Conservation (phyloP, 2,329 filamentous ascomycete genomes). For the Aureobasidium subglaciale region DNA sequence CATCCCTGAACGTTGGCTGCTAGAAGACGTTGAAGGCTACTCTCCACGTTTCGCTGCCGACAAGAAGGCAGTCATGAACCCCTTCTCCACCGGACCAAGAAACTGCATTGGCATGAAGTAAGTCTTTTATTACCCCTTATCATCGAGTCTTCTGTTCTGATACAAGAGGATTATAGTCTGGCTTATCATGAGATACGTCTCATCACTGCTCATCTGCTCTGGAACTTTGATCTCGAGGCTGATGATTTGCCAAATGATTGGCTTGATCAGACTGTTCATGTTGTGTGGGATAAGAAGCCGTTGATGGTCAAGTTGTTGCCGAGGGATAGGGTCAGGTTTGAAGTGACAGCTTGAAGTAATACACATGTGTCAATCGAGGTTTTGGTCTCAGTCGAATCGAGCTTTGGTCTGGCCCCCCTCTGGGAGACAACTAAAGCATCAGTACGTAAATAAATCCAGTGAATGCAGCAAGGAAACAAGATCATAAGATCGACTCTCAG, state of each 20-base stretch:
- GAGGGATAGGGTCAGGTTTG: neutral
- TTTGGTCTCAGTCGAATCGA: too few species aligned
- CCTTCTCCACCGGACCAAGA: slow-evolving; percentile 27
- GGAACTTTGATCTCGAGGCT: slow-evolving; percentile 30
- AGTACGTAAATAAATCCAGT: too few species aligned
- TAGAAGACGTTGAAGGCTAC: slow-evolving; percentile 17
- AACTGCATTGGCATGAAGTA: slow-evolving; percentile 24
- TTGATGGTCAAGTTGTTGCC: slow-evolving; percentile 14
- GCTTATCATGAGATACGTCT: slow-evolving; percentile 34
- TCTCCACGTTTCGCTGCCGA: slow-evolving; percentile 20
- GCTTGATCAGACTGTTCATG: slow-evolving; percentile 25
- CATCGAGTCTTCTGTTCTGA: neutral
- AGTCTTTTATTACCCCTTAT: neutral
- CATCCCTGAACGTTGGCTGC: slow-evolving; percentile 27
- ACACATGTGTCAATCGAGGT: too few species aligned
- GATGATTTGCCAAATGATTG: slow-evolving; percentile 22
- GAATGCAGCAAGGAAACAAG: too few species aligned
- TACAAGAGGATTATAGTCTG: slow-evolving; percentile 19
- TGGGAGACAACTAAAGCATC: too few species aligned
- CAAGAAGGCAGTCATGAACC: slow-evolving; percentile 24
- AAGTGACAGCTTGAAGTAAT: too few species aligned
- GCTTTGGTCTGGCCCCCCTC: too few species aligned
- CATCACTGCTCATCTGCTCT: slow-evolving; percentile 30
- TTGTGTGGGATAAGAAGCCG: slow-evolving; percentile 27
- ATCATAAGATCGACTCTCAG: too few species aligned